phyloP scores from a whole-genome alignment of 306 rosid genomes.

The Biancaea sappan region DNA sequence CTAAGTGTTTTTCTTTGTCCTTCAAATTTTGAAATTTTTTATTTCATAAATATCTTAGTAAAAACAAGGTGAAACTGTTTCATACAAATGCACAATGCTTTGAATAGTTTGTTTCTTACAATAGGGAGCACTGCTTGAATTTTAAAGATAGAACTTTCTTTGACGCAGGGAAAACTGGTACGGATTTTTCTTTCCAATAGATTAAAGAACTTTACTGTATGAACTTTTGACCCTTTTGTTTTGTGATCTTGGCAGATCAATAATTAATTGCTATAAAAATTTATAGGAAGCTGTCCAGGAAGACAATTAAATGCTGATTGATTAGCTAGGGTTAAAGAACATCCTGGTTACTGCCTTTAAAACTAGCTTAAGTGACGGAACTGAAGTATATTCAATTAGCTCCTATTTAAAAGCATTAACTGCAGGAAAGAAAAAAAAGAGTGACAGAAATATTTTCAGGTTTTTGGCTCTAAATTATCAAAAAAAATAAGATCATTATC shows the following conservation, averaged over 20 bases:
- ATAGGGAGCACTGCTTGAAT: background rate
- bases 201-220: background rate
- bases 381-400: background rate
- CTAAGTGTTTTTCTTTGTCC: background rate
- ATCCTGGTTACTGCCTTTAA: background rate
- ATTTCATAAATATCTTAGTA: background rate
- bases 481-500: constrained; percentile 4
- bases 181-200: background rate
- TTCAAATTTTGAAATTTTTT: background rate
- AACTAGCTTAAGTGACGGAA: background rate
- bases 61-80: background rate
- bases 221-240: background rate
- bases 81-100: background rate
- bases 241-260: background rate
- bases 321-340: background rate
- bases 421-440: background rate
- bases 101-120: background rate
- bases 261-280: background rate
- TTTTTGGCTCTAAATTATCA: constrained; percentile 1
- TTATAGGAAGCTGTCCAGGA: background rate
- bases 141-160: background rate
- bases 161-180: background rate
- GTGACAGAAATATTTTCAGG: constrained; percentile 1
- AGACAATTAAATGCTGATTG: background rate
- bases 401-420: background rate